Evolutionary conservation across 23 red algal species (phyloP), one percentile per base, ranked within the genome.

Genomic region (Gracilaria vermiculophylla): DNA sequence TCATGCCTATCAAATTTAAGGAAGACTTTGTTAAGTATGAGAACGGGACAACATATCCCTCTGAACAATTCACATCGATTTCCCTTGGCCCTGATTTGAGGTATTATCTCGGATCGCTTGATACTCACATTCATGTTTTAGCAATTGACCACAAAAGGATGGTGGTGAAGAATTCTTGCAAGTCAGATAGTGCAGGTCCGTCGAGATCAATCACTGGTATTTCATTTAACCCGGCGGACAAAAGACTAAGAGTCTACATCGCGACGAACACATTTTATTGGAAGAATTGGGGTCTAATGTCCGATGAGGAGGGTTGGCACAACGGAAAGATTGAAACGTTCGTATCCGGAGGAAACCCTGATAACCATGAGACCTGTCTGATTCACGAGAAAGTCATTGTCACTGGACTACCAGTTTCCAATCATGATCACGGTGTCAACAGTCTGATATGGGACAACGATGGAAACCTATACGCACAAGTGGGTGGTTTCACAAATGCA

Each of bases 361-460:
- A 83, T n/a, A 45, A 66, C 43, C 56, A 33, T 28, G 61, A 83
- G 25, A 58, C 62, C 2, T 83, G 80, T 29, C 80, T 83, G 36
- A 20, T 69, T 27, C 80, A 83, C 40, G 80, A 83, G 28, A 49
- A 83, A 50, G 80, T 70, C 51, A 19, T 87, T 60, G 69, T 87
- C 37, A 77, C 66, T 32, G 83, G 83, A 33, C 62, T 91, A 19
- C 87, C 87, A 29, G 87, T 91, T 36, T 81, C 74, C 67, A 91
- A 91, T 69, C 87, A 91, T 39, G 87, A 91, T 53, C 87, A 91
- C 41, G 87, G 87, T 1, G 87, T 91, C 0, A 91, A 81, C 52
- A 81, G 75, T 29, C 36, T 81, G 48, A 42, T 80, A 28, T 91
- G 72, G 73, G 87, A 91, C 50, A 81, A 91, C 48, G 61, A 71